These are phyloP conservation scores for Eucalyptus shirleyi DNA, from an alignment of 345 rosid species.

Conservation along the genomic window DNA sequence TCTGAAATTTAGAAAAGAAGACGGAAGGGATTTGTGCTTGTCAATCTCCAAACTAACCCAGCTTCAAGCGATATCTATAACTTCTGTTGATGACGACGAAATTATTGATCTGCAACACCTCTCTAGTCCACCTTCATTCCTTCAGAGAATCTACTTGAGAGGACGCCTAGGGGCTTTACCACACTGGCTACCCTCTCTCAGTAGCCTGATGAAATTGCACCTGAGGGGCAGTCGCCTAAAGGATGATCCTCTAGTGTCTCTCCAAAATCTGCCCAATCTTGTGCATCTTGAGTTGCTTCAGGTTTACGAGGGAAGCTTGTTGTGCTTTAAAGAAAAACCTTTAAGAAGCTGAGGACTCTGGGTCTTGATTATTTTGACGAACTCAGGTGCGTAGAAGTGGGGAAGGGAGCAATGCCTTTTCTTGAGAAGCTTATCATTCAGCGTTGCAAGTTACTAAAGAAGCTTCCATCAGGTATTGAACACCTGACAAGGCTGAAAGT, in stretches of 20 bases:
- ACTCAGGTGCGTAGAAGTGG: conserved; percentile 1
- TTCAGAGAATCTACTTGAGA: conserved; percentile 13
- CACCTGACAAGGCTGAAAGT: conserved; percentile 11
- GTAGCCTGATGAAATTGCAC: conserved; percentile 8
- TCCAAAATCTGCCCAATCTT: conserved; percentile 18
- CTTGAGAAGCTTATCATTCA: conserved; percentile 13
- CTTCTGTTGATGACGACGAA: conserved; percentile 4
- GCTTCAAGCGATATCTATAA: conserved; percentile 18
- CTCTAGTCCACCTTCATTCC: conserved; percentile 12
- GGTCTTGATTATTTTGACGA: conserved; percentile 18
- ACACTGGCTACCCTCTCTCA: conserved; percentile 13
- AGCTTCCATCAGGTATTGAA: conserved; percentile 17
- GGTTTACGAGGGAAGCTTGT: conserved; percentile 1
- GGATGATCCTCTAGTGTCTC: conserved; percentile 14
- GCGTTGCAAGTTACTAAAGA: conserved; percentile 5
- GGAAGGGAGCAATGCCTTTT: conserved; percentile 14
- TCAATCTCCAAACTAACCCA: conserved; percentile 5
- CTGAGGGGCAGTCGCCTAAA: conserved; percentile 10
- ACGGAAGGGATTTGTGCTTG: conserved; percentile 16
- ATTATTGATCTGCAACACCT: conserved; percentile 17
- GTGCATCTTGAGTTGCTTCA: conserved; percentile 18
- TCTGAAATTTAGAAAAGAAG: conserved; percentile 14
- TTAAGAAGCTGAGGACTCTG: conserved; percentile 11
- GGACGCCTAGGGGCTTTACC: conserved; percentile 14
- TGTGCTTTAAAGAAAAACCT: conserved; percentile 7